These are phyloP conservation scores for Hericium erinaceus DNA, from an alignment of 768 basidiomycete genomes.

Conservation along the genomic window DNA sequence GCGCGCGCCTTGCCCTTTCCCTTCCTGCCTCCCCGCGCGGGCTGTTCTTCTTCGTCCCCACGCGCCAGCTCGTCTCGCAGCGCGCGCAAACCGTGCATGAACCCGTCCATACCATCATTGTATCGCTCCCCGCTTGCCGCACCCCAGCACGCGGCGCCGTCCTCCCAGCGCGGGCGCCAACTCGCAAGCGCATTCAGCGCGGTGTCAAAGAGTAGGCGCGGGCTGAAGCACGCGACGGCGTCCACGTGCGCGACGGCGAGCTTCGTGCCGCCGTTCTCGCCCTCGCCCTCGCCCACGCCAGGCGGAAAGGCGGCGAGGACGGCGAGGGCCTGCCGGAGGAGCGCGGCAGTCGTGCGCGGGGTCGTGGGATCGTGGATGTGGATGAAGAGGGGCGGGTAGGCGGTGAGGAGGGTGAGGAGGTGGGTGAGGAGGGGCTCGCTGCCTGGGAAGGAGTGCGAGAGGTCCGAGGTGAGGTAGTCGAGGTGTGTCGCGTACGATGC, in stretches of 20 bases:
- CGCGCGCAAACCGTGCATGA: slow-evolving; percentile 55
- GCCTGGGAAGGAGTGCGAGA: slow-evolving; percentile 15
- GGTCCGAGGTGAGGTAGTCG: slow-evolving; percentile 6
- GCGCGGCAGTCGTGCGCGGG: slow-evolving; percentile 33
- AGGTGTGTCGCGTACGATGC: slow-evolving; percentile 9
- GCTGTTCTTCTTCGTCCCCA: slow-evolving; percentile 5
- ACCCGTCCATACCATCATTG: slow-evolving; percentile 60
- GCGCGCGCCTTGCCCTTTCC: slow-evolving; percentile 22
- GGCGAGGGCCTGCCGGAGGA: slow-evolving; percentile 31
- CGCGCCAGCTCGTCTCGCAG: slow-evolving; percentile 18
- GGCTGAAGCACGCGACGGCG: slow-evolving; percentile 49
- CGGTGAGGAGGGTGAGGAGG: slow-evolving; percentile 22
- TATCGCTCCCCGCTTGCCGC: slow-evolving; percentile 33
- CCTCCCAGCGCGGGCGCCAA: slow-evolving; percentile 49
- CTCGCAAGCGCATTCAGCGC: slow-evolving; percentile 50
- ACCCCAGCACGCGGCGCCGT: slow-evolving; percentile 54
- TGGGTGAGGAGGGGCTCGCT: slow-evolving; percentile 16
- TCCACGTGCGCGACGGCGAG: slow-evolving; percentile 41
- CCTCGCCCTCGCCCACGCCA: not conserved
- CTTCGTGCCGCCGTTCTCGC: slow-evolving; percentile 8
- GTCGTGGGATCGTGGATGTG: slow-evolving; percentile 54
- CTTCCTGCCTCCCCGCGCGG: slow-evolving; percentile 17
- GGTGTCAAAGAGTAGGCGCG: slow-evolving; percentile 57
- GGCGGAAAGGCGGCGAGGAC: slow-evolving; percentile 13
- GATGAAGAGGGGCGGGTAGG: slow-evolving; percentile 52